phyloP scores from a whole-genome alignment of 2,329 filamentous ascomycete genomes.

The Pyricularia pennisetigena region DNA sequence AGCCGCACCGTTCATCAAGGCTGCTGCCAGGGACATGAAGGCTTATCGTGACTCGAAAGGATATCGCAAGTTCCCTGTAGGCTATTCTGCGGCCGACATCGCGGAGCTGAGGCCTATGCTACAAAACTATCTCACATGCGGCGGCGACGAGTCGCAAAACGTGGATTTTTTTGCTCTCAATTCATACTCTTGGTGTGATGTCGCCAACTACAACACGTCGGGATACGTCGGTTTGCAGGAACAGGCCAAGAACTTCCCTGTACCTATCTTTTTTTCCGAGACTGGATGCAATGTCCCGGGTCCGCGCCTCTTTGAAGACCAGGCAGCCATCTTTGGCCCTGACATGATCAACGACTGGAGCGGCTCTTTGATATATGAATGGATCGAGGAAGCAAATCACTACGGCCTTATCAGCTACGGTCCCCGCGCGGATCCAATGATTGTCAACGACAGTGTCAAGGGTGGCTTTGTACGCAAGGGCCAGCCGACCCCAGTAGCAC shows the following conservation, averaged over 20 bases:
- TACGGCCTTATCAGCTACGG: constrained; percentile 78
- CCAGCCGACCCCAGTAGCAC: constrained; percentile 60
- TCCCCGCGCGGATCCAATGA: constrained; percentile 38
- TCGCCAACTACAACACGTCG: constrained; percentile 45
- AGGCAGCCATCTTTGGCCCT: constrained; percentile 64
- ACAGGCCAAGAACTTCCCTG: constrained; percentile 59
- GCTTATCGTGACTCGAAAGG: constrained; percentile 64
- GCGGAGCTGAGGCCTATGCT: constrained; percentile 53
- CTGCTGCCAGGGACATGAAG: constrained; percentile 73
- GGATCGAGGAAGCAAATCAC: constrained; percentile 75
- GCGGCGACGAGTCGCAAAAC: constrained; percentile 55
- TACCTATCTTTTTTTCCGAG: constrained; percentile 88
- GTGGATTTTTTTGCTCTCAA: constrained; percentile 83
- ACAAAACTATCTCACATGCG: constrained; percentile 69
- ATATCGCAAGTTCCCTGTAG: constrained; percentile 74
- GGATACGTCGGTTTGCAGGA: constrained; percentile 62
- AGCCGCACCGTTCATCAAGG: constrained; percentile 75
- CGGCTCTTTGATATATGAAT: constrained; percentile 80
- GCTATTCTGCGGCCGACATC: constrained; percentile 83
- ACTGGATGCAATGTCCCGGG: constrained; percentile 66
- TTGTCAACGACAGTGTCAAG: constrained; percentile 42
- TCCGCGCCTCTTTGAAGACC: constrained; percentile 59
- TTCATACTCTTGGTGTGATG: constrained; percentile 73
- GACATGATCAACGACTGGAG: constrained; percentile 64
- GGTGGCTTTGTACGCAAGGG: constrained; percentile 64